Base-by-base conservation (phyloP, 352 stramenopile genomes). In the Globisporangium echinulatum region DNA sequence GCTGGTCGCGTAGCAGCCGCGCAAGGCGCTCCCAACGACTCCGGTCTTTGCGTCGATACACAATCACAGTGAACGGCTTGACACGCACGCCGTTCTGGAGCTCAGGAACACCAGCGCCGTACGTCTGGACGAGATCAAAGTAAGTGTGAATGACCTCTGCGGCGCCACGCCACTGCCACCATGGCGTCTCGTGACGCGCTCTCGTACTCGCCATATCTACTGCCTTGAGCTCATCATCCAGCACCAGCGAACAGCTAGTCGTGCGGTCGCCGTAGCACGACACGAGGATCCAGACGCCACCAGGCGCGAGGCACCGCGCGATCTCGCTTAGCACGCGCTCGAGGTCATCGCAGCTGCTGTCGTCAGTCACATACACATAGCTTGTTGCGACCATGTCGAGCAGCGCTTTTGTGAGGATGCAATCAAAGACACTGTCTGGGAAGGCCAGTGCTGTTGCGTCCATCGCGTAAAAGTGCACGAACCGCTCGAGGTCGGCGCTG, bases 321-420 rank as follows among this genome's bases (percentile, higher is more conserved):
- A 62, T 50, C 40, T 74, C 67, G 3, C n/a, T 44, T 2, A 77
- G 38, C 10, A 59, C 58, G 11, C 61, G 19, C 11, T 68, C 38
- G 0, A 77, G 49, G 14, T 66, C 59, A 33, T 52, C 2, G 62
- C 14, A 44, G 19, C 15, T 15, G 19, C 43, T 15, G 47, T 56
- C 14, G 8, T 15, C 4, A 11, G 61, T 19, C 7, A 49, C 40
- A 10, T 58, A 58, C 14, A 49, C 48, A 19, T 58, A 58, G 33
- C 25, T 52, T 13, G 54, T 51, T 38, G 70, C 67, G 6, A 72
- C 64, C 25, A 55, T 56, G 52, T 77, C 70, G 10, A 77, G 39
- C 5, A 61, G 58, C 25, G 67, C 67, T 52, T 74, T 71, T 36
- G 56, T 69, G 36, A 77, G 46, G 5, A 77, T 59, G 3, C 62